Base-by-base conservation (phyloP, 2,329 filamentous ascomycete species). In the Fusarium sp. region DNA sequence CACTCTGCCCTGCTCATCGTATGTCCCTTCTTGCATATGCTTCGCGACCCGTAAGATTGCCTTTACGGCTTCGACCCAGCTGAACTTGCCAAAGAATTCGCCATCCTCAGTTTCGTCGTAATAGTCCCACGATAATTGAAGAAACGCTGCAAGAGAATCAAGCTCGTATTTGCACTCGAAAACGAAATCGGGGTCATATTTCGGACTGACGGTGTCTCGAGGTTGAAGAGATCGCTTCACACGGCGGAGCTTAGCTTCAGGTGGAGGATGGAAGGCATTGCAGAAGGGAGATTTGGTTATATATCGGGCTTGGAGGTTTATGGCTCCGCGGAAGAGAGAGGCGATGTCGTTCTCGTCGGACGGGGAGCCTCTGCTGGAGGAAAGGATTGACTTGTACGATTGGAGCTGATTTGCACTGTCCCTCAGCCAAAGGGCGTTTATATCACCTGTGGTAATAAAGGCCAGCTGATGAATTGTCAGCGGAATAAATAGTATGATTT, bases 111-210 rank as follows among this genome's bases (percentile, higher is more conserved):
- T 97, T 68, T 89, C 87, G 28, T 89, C 86, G 83, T 93, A 89
- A 84, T 97, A 98, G 78, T 96, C 90, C 72, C 94, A 93, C 2
- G 90, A 91, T 9, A 98, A 86, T 46, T 94, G 90, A 12, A 98
- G 86, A 81, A 98, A 98, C 35, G 94, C 91, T 2, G 95, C 94
- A 3, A 98, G 88, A 16, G 93, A 96, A 84, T 98, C 95, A 50
- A 98, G 90, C 83, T 98, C 96, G 82, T 96, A 98, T 82, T 98
- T 98, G 88, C 96, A 98, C 82, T 98, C 96, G 79, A 96, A 98
- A 1, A 97, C 95, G 42, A 91, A 87, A 4, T 86, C 86, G 3
- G 88, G 86, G 76, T 93, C 93, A 32, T 93, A 92, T 33, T 86
- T 83, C 0, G 94, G 93, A 85, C 70, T 89, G 82, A 85, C 83